Conservation (phyloP, 495 filamentous ascomycete species). For the Sabuloglossum arenarium region DNA sequence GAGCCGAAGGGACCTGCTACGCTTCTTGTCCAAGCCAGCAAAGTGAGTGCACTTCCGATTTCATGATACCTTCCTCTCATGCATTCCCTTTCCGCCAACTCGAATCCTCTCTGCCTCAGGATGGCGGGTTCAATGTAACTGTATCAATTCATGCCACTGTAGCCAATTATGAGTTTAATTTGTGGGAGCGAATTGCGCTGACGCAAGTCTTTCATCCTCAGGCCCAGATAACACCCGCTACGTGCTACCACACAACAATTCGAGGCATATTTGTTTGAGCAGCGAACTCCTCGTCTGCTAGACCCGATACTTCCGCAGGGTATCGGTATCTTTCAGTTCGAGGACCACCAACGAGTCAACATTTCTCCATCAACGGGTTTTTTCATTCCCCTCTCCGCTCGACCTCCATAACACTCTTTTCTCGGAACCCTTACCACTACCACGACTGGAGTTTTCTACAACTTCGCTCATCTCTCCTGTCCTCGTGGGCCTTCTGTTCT, state of each 20-base stretch:
- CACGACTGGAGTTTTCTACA: constrained; percentile 20
- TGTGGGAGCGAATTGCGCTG: not conserved
- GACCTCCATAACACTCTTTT: constrained; percentile 63
- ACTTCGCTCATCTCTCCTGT: constrained; percentile 9
- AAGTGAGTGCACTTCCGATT: constrained; percentile 40
- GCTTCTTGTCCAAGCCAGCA: constrained; percentile 87
- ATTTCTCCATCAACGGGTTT: constrained; percentile 73
- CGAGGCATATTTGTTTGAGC: not conserved
- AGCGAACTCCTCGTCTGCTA: constrained; percentile 1
- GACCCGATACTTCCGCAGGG: constrained; percentile 56
- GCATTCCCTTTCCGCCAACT: not conserved
- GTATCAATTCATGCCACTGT: not conserved
- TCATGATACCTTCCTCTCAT: not conserved
- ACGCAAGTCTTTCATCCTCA: not conserved
- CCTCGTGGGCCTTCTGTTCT: constrained; percentile 83
- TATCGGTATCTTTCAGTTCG: constrained; percentile 72
- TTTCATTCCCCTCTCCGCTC: constrained; percentile 61
- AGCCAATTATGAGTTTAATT: not conserved
- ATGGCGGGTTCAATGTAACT: not conserved
- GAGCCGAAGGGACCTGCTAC: constrained; percentile 80
- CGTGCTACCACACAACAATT: not conserved
- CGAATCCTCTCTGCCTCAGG: not conserved
- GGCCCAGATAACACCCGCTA: not conserved
- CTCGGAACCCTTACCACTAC: constrained; percentile 18
- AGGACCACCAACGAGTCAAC: constrained; percentile 44